Conservation (phyloP, 306 rosid species). For the Begonia masoniana region DNA sequence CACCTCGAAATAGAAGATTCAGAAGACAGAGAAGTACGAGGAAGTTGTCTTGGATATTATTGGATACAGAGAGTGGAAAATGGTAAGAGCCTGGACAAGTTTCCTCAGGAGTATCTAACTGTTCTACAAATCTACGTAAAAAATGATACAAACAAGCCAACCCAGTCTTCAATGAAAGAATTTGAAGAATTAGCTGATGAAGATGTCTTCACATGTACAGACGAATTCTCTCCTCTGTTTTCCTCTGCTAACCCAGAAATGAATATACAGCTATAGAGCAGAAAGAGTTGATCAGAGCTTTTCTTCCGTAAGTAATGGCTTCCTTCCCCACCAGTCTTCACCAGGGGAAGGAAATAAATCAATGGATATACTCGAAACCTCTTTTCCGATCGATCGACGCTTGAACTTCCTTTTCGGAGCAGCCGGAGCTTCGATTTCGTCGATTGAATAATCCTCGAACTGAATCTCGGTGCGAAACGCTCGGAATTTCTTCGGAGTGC, state of each 20-base stretch:
- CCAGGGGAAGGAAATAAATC: slow-evolving; percentile 27
- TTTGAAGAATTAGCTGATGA: slow-evolving; percentile 49
- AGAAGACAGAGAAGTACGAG: too few relatives aligned
- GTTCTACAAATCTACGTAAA: slow-evolving; percentile 26
- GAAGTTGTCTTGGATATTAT: too few relatives aligned
- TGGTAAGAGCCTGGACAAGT: too few relatives aligned
- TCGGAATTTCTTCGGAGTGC: slow-evolving; percentile 47
- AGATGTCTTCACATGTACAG: slow-evolving; percentile 14
- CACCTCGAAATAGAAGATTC: too few relatives aligned
- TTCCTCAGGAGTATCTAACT: background rate
- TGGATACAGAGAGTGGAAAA: too few relatives aligned
- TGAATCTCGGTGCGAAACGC: slow-evolving; percentile 21
- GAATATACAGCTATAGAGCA: slow-evolving; percentile 5
- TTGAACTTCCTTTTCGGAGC: slow-evolving; percentile 26
- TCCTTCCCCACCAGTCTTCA: slow-evolving; percentile 17
- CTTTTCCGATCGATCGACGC: slow-evolving; percentile 18
- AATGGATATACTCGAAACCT: slow-evolving; percentile 29
- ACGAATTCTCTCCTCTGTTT: background rate
- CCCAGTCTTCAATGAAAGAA: slow-evolving; percentile 37
- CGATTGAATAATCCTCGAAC: slow-evolving; percentile 14
- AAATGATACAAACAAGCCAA: slow-evolving; percentile 22
- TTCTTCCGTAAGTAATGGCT: slow-evolving; percentile 1
- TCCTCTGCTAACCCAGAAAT: slow-evolving; percentile 1
- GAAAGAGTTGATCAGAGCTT: slow-evolving; percentile 2
- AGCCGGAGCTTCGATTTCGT: slow-evolving; percentile 41